These are phyloP conservation scores for Nothophytophthora sp. DNA, from an alignment of 352 stramenopile species.

Conservation along the genomic window DNA sequence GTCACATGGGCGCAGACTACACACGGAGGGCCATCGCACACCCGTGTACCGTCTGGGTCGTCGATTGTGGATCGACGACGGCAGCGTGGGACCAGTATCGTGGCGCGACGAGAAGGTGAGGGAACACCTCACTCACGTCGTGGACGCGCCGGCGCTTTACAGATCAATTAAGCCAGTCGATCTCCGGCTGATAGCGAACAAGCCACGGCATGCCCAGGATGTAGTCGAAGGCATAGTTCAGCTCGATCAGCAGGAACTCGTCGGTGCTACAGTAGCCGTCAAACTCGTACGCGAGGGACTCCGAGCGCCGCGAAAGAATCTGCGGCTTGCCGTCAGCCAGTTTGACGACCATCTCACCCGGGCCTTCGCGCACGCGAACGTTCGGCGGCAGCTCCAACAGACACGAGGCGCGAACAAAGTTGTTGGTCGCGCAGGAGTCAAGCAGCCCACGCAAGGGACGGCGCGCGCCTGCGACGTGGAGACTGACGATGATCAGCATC, in stretches of 20 bases:
- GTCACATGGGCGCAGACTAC: no score
- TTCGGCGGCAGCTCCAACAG: constrained; percentile 3
- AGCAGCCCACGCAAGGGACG: constrained; percentile 14
- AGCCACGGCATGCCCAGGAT: constrained; percentile 25
- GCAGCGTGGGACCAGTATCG: constrained; percentile 10
- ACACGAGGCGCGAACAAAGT: constrained; percentile 14
- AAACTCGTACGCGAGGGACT: constrained; percentile 8
- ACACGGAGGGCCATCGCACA: constrained; percentile 12
- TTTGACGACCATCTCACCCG: constrained; percentile 5
- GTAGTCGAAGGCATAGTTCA: constrained; percentile 29
- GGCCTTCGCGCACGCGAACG: not conserved
- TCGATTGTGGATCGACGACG: constrained; percentile 13
- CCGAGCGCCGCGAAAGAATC: not conserved
- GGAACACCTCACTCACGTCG: constrained; percentile 17
- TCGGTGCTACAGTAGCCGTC: constrained; percentile 12
- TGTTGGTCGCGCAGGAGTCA: constrained; percentile 25
- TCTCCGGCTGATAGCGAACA: constrained; percentile 9
- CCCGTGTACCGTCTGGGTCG: constrained; percentile 9
- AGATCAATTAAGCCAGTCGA: constrained; percentile 10
- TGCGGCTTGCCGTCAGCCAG: constrained; percentile 10
- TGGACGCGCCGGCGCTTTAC: constrained; percentile 8
- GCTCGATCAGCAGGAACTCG: constrained; percentile 20
- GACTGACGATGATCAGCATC: constrained; percentile 7
- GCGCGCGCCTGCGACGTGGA: not conserved
- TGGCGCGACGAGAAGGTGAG: constrained; percentile 3